Evolutionary conservation across 805 yeast species (phyloP).

Genomic region (Saccharomycopsis vini): DNA sequence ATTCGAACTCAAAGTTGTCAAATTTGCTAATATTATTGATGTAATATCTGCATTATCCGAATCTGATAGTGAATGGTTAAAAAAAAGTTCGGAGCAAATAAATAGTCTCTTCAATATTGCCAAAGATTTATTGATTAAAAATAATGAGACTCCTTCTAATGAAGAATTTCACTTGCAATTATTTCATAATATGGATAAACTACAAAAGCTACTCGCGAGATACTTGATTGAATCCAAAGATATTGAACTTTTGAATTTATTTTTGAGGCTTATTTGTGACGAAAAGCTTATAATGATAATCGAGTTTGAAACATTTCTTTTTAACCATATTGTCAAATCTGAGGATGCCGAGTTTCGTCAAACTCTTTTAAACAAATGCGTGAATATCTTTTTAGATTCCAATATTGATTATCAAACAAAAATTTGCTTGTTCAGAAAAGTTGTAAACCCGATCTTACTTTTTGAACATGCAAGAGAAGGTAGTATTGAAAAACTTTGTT

Average conservation of each 20-base stretch:
- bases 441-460: conserved; percentile 58
- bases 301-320: conserved; percentile 49
- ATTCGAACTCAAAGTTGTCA: conserved; percentile 46
- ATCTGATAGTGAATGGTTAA: conserved; percentile 51
- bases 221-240: conserved; percentile 31
- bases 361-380: conserved; percentile 41
- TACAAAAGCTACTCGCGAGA: conserved; percentile 42
- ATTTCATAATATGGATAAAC: conserved; percentile 55
- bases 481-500: conserved; percentile 38
- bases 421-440: conserved; percentile 48
- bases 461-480: conserved; percentile 48
- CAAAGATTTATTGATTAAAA: conserved; percentile 35
- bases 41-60: conserved; percentile 46
- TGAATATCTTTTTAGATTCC: conserved; percentile 42
- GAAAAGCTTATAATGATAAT: conserved; percentile 37
- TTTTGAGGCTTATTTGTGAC: conserved; percentile 36
- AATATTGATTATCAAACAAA: conserved; percentile 39
- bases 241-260: conserved; percentile 29
- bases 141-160: conserved; percentile 35
- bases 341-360: conserved; percentile 39
- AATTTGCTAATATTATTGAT: conserved; percentile 68
- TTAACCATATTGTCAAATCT: conserved; percentile 44
- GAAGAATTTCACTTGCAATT: conserved; percentile 58
- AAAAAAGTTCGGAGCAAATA: conserved; percentile 38
- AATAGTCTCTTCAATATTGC: conserved; percentile 35